These are phyloP conservation scores for Zarea fungicola DNA, from an alignment of 2,329 filamentous ascomycete species.

Conservation along the genomic window DNA sequence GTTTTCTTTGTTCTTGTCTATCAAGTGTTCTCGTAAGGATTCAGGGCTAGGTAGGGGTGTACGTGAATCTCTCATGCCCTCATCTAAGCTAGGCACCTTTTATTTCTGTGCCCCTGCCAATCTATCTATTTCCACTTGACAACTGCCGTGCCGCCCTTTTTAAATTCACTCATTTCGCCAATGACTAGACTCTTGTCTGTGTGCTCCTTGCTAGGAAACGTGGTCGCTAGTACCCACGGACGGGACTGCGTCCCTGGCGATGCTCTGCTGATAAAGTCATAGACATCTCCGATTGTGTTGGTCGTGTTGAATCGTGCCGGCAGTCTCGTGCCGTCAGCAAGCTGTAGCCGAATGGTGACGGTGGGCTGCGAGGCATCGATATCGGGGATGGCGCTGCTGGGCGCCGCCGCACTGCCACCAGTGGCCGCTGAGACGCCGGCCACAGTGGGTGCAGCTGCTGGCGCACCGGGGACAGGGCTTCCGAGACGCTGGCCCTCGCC, in stretches of 20 bases:
- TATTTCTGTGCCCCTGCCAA: not conserved
- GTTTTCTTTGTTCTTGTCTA: not conserved
- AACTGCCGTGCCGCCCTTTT: constrained; percentile 59
- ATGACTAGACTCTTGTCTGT: constrained; percentile 58
- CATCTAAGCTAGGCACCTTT: not conserved
- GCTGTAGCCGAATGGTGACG: constrained; percentile 67
- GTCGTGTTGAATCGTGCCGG: constrained; percentile 78
- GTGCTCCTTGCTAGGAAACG: constrained; percentile 77
- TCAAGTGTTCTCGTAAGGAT: not conserved
- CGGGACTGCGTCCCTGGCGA: constrained; percentile 52
- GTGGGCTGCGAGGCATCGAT: constrained; percentile 64
- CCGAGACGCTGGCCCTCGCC: constrained; percentile 70
- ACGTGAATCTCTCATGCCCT: not conserved
- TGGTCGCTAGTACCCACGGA: constrained; percentile 72
- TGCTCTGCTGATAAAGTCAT: constrained; percentile 65
- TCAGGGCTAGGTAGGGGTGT: too few relatives aligned
- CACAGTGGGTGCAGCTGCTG: constrained; percentile 31
- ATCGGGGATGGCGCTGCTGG: constrained; percentile 24
- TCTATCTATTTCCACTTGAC: constrained; percentile 49
- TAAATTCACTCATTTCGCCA: constrained; percentile 59
- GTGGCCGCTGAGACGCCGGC: constrained; percentile 19
- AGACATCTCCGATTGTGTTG: constrained; percentile 72
- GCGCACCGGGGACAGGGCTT: constrained; percentile 65
- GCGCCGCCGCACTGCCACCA: not conserved
- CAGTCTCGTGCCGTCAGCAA: constrained; percentile 71